A percentile compares a stretch with the other conserved stretches of the same genome.
Evolutionary conservation across 805 yeast genomes (phyloP).

Genomic region (Candida michaelii): DNA sequence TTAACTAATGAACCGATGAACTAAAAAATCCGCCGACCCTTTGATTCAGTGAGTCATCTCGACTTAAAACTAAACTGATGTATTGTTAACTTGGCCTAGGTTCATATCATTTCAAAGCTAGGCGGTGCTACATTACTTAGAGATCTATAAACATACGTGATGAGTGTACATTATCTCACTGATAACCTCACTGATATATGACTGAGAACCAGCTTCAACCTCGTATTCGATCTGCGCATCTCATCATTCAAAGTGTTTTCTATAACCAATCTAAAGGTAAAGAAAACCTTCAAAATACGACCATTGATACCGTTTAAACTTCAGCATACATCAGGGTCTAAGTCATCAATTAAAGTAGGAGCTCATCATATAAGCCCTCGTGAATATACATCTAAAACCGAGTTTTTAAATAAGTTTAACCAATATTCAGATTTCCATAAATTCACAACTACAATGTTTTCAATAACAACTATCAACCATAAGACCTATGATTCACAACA

Average conservation of each 20-base stretch:
- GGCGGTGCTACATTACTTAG: too few relatives aligned
- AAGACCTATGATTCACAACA: slow-evolving; percentile 53
- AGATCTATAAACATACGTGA: too few relatives aligned
- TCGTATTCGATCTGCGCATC: too few relatives aligned
- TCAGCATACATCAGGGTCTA: neutral
- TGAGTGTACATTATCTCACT: too few relatives aligned
- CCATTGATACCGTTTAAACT: neutral
- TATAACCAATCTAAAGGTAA: neutral
- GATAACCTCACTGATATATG: too few relatives aligned
- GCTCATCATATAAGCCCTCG: slow-evolving; percentile 1
- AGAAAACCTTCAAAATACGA: slow-evolving; percentile 2
- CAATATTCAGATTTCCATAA: slow-evolving; percentile 16
- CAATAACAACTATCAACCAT: slow-evolving; percentile 53
- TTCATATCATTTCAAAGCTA: too few relatives aligned
- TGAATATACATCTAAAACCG: neutral
- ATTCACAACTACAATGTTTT: slow-evolving; percentile 40
- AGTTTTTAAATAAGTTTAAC: slow-evolving; percentile 10
- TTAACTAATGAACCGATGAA: too few relatives aligned
- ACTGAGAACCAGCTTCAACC: too few relatives aligned
- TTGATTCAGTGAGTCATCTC: too few relatives aligned
- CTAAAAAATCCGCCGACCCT: too few relatives aligned
- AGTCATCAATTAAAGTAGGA: neutral
- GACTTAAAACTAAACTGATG: too few relatives aligned
- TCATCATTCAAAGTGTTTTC: slow-evolving; percentile 8
- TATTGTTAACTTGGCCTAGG: too few relatives aligned